Percentiles rank a stretch among this genome's conserved stretches.
Evolutionary conservation across 1,284 basidiomycete species (phyloP).

Genomic region (Athelia sp.): DNA sequence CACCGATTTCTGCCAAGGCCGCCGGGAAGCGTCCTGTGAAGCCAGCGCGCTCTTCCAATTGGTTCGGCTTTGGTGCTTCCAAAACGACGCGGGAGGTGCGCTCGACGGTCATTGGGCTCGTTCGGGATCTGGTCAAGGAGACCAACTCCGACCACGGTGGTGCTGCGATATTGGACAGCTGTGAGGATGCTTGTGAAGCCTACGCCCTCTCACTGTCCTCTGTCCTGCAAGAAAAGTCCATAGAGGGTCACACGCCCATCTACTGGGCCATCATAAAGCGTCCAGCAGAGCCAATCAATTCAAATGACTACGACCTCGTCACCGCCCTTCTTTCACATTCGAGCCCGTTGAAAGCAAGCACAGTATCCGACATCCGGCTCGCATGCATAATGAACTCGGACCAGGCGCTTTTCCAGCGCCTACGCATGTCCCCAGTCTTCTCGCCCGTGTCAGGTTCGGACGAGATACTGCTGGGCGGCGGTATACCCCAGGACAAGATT

Average conservation of each 20-base stretch:
- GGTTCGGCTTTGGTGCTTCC: slow-evolving; percentile 23
- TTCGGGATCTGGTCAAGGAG: slow-evolving; percentile 43
- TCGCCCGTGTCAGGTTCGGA: slow-evolving; percentile 48
- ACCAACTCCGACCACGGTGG: slow-evolving; percentile 16
- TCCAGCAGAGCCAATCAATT: slow-evolving; percentile 23
- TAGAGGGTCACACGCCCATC: slow-evolving; percentile 58
- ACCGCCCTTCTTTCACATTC: slow-evolving; percentile 48
- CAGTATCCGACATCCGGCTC: slow-evolving; percentile 52
- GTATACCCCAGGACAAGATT: slow-evolving; percentile 47
- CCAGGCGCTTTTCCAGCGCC: slow-evolving; percentile 56
- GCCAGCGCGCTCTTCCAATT: slow-evolving; percentile 4
- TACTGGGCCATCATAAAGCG: slow-evolving; percentile 70
- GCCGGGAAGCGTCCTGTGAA: neutral
- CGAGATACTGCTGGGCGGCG: slow-evolving; percentile 50
- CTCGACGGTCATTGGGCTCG: slow-evolving; percentile 37
- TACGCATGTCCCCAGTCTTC: slow-evolving; percentile 45
- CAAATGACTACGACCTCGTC: slow-evolving; percentile 33
- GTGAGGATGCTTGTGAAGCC: slow-evolving; percentile 37
- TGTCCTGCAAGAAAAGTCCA: slow-evolving; percentile 55
- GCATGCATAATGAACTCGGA: slow-evolving; percentile 63
- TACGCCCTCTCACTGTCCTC: slow-evolving; percentile 35
- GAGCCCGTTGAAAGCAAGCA: slow-evolving; percentile 42
- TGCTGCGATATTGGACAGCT: slow-evolving; percentile 37
- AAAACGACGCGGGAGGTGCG: slow-evolving; percentile 40
- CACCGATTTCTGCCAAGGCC: neutral